Percentiles rank a stretch among this genome's conserved stretches.
Conservation (phyloP, 1,139 yeast genomes). For the Scheffersomyces cryptocercus region DNA sequence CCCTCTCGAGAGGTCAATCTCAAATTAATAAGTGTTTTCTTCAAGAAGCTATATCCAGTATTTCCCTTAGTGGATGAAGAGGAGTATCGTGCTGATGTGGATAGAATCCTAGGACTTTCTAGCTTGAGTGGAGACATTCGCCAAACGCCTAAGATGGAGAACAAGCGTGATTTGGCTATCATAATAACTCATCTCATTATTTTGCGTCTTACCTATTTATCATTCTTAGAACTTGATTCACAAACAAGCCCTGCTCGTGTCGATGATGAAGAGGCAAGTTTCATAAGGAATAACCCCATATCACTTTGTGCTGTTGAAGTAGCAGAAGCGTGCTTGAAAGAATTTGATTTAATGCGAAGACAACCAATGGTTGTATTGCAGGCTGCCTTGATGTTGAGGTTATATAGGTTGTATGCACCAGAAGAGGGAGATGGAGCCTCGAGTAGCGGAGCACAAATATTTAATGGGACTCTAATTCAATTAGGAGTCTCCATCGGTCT, state of each 20-base stretch:
- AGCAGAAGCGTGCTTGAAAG: conserved; percentile 10
- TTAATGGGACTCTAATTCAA: conserved; percentile 5
- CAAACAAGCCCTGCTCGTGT: not conserved
- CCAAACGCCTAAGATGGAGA: not conserved
- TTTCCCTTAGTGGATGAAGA: not conserved
- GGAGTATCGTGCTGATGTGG: not conserved
- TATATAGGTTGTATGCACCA: conserved; percentile 24
- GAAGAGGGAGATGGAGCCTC: conserved; percentile 23
- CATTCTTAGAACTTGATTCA: not conserved
- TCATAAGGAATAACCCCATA: conserved; percentile 10
- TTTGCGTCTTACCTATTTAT: not conserved
- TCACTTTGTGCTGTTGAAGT: conserved; percentile 11
- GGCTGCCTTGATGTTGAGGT: conserved; percentile 14
- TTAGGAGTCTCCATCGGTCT: conserved; percentile 6
- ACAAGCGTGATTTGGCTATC: not conserved
- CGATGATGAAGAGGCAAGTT: not conserved
- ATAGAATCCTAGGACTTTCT: not conserved
- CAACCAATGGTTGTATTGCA: conserved; percentile 11
- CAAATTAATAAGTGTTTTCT: not conserved
- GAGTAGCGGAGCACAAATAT: conserved; percentile 7
- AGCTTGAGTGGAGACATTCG: not conserved
- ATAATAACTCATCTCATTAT: not conserved
- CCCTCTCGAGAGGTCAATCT: not conserved
- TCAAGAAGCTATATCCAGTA: not conserved
- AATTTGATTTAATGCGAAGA: conserved; percentile 7